A percentile compares a stretch with the other conserved stretches of the same genome.
Evolutionary conservation across 2,329 filamentous ascomycete species (phyloP).

Genomic region (Kalaharituber pfeilii): DNA sequence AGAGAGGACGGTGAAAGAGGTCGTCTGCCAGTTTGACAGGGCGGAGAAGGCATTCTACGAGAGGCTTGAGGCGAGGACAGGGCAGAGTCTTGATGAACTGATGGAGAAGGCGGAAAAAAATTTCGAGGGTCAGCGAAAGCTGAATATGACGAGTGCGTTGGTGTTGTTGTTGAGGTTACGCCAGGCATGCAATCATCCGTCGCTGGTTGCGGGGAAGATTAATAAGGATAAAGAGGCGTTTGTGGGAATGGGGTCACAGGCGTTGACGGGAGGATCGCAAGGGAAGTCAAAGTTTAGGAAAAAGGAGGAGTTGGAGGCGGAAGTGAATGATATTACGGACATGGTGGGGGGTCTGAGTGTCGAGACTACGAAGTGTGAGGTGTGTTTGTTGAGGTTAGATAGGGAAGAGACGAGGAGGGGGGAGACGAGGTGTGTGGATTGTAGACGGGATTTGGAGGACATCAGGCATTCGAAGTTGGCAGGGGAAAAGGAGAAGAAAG

Average conservation of each 20-base stretch:
- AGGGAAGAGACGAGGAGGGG: constrained; percentile 33
- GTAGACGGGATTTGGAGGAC: constrained; percentile 18
- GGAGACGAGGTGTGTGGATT: constrained; percentile 19
- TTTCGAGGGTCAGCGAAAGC: constrained; percentile 29
- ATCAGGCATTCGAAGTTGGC: constrained; percentile 24
- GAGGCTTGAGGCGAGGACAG: constrained; percentile 63
- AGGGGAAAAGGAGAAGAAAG: constrained; percentile 27
- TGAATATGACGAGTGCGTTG: constrained; percentile 86
- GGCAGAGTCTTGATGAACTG: constrained; percentile 72
- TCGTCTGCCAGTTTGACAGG: constrained; percentile 59
- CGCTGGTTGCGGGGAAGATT: constrained; percentile 68
- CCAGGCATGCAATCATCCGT: constrained; percentile 88
- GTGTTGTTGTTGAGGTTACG: constrained; percentile 77
- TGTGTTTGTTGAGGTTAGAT: constrained; percentile 56
- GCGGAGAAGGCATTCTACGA: constrained; percentile 77
- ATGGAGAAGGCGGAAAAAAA: constrained; percentile 29
- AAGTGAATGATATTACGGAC: constrained; percentile 68
- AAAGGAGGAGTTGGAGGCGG: constrained; percentile 33
- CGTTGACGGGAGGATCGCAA: constrained; percentile 20
- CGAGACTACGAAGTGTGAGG: constrained; percentile 58
- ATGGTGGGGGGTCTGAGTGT: constrained; percentile 74
- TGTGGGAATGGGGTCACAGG: constrained; percentile 31
- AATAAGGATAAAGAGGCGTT: constrained; percentile 73
- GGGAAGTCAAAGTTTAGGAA: no score
- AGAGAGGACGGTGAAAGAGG: constrained; percentile 68